A percentile compares a stretch with the other conserved stretches of the same genome.
Evolutionary conservation across 2,329 filamentous ascomycete genomes (phyloP).

Genomic region (Fusarium sp.): DNA sequence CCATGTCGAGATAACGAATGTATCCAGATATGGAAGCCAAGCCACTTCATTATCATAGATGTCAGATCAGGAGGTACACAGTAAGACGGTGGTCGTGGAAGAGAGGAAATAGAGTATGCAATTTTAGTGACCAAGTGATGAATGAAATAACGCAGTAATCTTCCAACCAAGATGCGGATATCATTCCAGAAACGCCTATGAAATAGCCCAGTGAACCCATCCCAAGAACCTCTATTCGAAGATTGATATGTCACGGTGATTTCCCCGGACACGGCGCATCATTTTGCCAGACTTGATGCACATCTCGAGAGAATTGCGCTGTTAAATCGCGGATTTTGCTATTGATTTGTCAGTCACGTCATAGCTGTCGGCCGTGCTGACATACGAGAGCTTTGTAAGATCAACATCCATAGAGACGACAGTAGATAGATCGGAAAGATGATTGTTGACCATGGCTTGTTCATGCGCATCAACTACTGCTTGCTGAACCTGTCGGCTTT

Average conservation of each 20-base stretch:
- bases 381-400: constrained; percentile 28
- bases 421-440: constrained; percentile 43
- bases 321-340: constrained; percentile 36
- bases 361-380: neutral
- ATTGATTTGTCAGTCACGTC: neutral
- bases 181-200: constrained; percentile 21
- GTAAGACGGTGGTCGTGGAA: neutral
- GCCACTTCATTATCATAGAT: neutral
- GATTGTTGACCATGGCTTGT: constrained; percentile 38
- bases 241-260: neutral
- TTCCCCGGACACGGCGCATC: neutral
- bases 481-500: constrained; percentile 46
- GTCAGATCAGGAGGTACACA: neutral
- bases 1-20: neutral
- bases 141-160: neutral
- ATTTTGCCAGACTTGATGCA: constrained; percentile 28
- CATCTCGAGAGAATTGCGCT: constrained; percentile 31
- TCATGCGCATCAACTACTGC: constrained; percentile 42
- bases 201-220: neutral
- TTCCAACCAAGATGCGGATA: constrained; percentile 3
- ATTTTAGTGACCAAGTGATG: neutral
- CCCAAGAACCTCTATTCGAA: neutral
- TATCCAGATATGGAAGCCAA: neutral
- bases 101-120: neutral
- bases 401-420: constrained; percentile 46